Evolutionary conservation across 495 filamentous ascomycete genomes (phyloP), one percentile per base, ranked within the genome.

Genomic region (Neurospora sp.): DNA sequence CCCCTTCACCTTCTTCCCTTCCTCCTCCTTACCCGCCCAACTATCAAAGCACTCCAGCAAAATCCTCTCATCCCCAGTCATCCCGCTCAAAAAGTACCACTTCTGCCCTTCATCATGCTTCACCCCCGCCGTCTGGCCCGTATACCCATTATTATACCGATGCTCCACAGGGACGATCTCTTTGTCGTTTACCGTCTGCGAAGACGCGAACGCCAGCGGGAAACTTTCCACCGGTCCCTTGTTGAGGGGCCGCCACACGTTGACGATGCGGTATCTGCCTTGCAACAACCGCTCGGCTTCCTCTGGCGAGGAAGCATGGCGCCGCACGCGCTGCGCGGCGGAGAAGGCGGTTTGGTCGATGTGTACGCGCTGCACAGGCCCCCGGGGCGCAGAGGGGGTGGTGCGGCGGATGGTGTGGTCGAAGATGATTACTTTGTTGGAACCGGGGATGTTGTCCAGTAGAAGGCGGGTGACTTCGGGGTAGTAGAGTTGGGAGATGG

Each of bases 371-470:
- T 83, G 86, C 0, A 97, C 94, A 11, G 94, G 92, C 22, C 80
- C 81, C 14, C 93, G 87, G 4, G 75, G 71, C 0, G 91, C 86
- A 46, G 79, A 73, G 1, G 87, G 83, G 5, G 72, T 78, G 7
- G 87, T 81, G 44, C 90, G 89, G 4, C 94, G 92, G 84, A 97
- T 89, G 18, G 94, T 97, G 84, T 97, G 92, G 87, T 97, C 94
- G 86, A 97, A 97, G 76, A 97, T 80, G 72, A 92, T 79, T 40
- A 96, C 83, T 5, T 87, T 82, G 59, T 87, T 83, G 22, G 85
- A 85, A 41, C 89, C 91, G 3, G 90, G 88, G 70, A 94, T 83
- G 72, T 87, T 77, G 22, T 84, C 74, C 2, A 90, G 82, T 0
- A 97, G 81, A 69, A 97, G 84, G 8, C 82, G 72, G 81, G 91